These are phyloP conservation scores for Podaxis sp. DNA, from an alignment of 768 basidiomycete genomes.

Conservation along the genomic window DNA sequence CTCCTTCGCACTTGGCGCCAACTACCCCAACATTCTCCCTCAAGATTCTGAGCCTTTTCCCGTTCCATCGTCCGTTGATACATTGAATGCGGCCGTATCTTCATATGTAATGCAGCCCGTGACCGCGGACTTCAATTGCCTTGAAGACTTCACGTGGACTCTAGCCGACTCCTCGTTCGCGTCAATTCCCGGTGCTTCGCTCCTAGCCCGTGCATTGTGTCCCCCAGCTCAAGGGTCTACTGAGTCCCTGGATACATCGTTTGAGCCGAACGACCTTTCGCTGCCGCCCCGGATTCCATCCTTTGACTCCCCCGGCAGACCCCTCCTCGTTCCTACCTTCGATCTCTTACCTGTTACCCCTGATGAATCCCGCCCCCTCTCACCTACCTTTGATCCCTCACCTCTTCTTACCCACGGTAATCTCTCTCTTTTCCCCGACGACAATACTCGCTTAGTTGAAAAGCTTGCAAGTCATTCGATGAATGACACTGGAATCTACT, in stretches of 20 bases:
- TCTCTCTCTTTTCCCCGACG: too few relatives aligned
- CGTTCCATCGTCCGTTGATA: conserved; percentile 28
- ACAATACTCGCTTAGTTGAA: too few relatives aligned
- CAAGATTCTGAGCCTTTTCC: conserved; percentile 42
- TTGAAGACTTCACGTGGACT: conserved; percentile 15
- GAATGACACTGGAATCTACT: too few relatives aligned
- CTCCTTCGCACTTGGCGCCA: conserved; percentile 49
- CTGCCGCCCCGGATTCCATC: too few relatives aligned
- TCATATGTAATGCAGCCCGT: conserved; percentile 22
- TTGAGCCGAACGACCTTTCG: conserved; percentile 17
- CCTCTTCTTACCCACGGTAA: too few relatives aligned
- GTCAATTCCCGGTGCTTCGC: conserved; percentile 3
- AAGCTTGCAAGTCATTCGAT: too few relatives aligned
- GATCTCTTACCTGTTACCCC: too few relatives aligned
- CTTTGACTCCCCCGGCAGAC: too few relatives aligned
- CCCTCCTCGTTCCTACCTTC: too few relatives aligned
- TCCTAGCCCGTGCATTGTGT: conserved; percentile 18
- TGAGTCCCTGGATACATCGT: conserved; percentile 23
- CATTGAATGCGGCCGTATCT: conserved; percentile 23
- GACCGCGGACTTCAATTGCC: conserved; percentile 20
- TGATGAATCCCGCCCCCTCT: too few relatives aligned
- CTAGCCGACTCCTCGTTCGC: conserved; percentile 17
- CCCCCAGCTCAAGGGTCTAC: conserved; percentile 13
- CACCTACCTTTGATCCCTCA: too few relatives aligned
- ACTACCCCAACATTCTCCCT: conserved; percentile 70